Evolutionary conservation across 257 asterid genomes (phyloP).

Genomic region (Voacanga thouarsii): DNA sequence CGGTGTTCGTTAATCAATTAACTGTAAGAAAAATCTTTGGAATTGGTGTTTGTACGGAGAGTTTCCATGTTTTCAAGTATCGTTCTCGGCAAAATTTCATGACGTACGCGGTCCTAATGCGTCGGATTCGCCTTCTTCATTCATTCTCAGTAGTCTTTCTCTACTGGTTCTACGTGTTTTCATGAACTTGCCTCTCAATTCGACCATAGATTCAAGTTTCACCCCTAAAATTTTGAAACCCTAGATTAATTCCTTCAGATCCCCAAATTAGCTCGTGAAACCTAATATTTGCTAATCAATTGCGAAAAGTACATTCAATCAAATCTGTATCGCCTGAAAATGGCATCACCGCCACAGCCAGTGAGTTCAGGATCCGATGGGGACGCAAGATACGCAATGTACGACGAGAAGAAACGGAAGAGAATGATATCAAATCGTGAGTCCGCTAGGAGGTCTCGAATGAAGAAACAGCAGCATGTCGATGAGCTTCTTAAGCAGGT

Average conservation of each 20-base stretch:
- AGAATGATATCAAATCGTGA: slow-evolving; percentile 82
- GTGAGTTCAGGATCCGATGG: slow-evolving; percentile 40
- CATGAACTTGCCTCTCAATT: slow-evolving; percentile 44
- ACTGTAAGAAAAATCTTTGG: not conserved
- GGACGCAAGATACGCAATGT: slow-evolving; percentile 30
- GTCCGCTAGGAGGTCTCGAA: slow-evolving; percentile 75
- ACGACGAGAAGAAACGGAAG: slow-evolving; percentile 67
- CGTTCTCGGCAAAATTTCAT: slow-evolving; percentile 31
- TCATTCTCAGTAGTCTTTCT: slow-evolving; percentile 90
- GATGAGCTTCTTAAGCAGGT: slow-evolving; percentile 51
- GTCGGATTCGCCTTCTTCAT: slow-evolving; percentile 67
- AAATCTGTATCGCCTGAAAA: slow-evolving; percentile 7
- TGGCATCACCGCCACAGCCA: slow-evolving; percentile 47
- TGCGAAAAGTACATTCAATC: not conserved
- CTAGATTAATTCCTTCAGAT: not conserved
- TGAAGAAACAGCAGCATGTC: slow-evolving; percentile 65
- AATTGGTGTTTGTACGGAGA: not conserved
- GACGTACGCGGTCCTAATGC: slow-evolving; percentile 43
- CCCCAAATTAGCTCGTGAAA: not conserved
- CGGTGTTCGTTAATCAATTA: not conserved
- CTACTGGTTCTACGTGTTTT: slow-evolving; percentile 81
- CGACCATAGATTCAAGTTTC: not conserved
- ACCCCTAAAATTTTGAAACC: not conserved
- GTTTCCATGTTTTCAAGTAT: slow-evolving; percentile 6
- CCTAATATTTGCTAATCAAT: not conserved